A percentile compares a stretch with the other conserved stretches of the same genome.
These are phyloP conservation scores for Lachnellula cervina DNA, from an alignment of 2,329 filamentous ascomycete genomes.

Conservation along the genomic window DNA sequence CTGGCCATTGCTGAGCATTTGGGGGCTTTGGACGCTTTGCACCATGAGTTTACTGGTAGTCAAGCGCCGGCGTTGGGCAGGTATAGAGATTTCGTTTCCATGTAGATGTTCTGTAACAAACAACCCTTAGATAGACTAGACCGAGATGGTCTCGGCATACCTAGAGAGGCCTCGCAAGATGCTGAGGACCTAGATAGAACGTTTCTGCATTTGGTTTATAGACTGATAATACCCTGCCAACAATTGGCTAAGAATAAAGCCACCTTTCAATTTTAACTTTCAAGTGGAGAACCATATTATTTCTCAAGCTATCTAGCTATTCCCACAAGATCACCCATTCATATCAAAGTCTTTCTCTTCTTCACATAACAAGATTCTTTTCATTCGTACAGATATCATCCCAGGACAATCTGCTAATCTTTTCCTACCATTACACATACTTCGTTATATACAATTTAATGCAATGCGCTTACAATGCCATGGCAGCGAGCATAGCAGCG, in stretches of 20 bases:
- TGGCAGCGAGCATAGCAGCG: conserved; percentile 18
- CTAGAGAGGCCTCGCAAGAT: background rate
- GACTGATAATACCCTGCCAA: background rate
- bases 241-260: background rate
- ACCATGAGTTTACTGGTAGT: conserved; percentile 33
- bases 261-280: too few relatives aligned
- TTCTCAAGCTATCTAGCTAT: too few relatives aligned
- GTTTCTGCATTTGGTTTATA: background rate
- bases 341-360: too few relatives aligned
- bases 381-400: background rate
- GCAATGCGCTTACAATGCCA: conserved; percentile 15
- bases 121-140: background rate
- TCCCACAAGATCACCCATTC: too few relatives aligned
- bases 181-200: background rate
- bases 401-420: background rate
- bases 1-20: conserved; percentile 53
- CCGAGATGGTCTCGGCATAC: background rate
- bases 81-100: conserved; percentile 29
- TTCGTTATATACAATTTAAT: background rate
- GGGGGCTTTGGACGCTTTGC: conserved; percentile 50
- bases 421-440: background rate
- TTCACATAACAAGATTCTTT: background rate
- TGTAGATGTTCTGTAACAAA: background rate
- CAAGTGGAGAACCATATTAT: too few relatives aligned
- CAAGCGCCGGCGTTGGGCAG: conserved; percentile 28